Percentiles rank a stretch among this genome's conserved stretches.
phyloP scores from a whole-genome alignment of 345 rosid species.

The Aquilaria yunnanensis region DNA sequence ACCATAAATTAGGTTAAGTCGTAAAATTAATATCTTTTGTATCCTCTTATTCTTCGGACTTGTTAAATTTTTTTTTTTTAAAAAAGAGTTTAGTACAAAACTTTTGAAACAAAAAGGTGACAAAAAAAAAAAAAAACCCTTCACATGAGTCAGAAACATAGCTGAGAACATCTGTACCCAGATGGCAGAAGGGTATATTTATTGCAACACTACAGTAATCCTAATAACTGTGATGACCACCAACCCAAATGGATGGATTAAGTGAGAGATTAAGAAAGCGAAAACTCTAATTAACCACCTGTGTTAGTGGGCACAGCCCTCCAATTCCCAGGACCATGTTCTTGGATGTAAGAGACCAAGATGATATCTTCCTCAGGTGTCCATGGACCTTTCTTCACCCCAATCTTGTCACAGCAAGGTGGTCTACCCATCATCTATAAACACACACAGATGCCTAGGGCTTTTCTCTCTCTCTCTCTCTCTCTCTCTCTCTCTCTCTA shows the following conservation, averaged over 20 bases:
- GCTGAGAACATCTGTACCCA: no score
- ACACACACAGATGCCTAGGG: not conserved
- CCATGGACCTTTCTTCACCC: conserved; percentile 99
- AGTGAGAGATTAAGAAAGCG: not conserved
- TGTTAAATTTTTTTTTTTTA: no score
- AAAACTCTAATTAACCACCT: conserved; percentile 28
- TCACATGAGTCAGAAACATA: not conserved
- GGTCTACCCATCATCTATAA: conserved; percentile 62
- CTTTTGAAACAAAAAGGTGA: not conserved
- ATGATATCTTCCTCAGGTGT: conserved; percentile 97
- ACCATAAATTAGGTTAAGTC: no score
- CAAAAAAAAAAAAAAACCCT: not conserved
- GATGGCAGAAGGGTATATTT: conserved; percentile 6
- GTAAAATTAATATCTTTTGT: no score
- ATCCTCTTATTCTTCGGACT: no score
- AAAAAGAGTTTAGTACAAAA: not conserved
- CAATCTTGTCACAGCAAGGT: conserved; percentile 81
- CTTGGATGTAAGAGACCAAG: conserved; percentile 82
- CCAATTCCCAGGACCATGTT: conserved; percentile 97
- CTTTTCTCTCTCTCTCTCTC: conserved; percentile 3
- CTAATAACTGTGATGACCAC: not conserved
- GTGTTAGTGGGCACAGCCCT: conserved; percentile 79
- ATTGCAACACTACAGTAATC: conserved; percentile 22
- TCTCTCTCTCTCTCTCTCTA: not conserved
- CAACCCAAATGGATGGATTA: conserved; percentile 23